A percentile compares a stretch with the other conserved stretches of the same genome.
phyloP scores from a whole-genome alignment of 352 stramenopile species.

The Globisporangium uncinulatum region DNA sequence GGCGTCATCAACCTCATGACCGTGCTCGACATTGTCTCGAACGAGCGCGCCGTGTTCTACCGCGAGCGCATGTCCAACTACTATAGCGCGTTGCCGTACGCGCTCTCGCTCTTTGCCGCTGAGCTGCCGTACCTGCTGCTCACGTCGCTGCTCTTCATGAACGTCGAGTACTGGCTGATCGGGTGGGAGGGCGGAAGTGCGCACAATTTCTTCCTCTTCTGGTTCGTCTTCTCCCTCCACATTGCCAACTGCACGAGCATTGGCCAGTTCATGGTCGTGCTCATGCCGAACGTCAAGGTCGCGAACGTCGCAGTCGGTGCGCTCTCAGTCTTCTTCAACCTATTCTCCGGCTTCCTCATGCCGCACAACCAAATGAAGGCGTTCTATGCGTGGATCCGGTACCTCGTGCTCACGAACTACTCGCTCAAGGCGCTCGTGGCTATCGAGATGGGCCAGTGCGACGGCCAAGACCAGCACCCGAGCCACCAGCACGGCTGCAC shows the following conservation, averaged over 20 bases:
- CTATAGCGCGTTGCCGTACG: slow-evolving; percentile 37
- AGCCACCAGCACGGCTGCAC: slow-evolving; percentile 4
- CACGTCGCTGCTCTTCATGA: slow-evolving; percentile 27
- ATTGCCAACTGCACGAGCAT: slow-evolving; percentile 16
- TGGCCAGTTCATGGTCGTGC: slow-evolving; percentile 35
- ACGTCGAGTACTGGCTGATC: slow-evolving; percentile 41
- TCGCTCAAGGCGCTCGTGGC: slow-evolving; percentile 14
- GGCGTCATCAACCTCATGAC: slow-evolving; percentile 55
- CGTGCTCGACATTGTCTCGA: slow-evolving; percentile 39
- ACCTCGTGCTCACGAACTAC: slow-evolving; percentile 22
- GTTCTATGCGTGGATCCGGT: slow-evolving; percentile 25
- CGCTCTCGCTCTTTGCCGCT: slow-evolving; percentile 28
- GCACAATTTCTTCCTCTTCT: slow-evolving; percentile 32
- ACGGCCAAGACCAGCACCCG: no score
- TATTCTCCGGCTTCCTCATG: slow-evolving; percentile 32
- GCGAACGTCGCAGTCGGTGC: slow-evolving; percentile 42
- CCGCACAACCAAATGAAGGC: slow-evolving; percentile 15
- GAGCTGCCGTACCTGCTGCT: slow-evolving; percentile 37
- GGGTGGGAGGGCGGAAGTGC: slow-evolving; percentile 23
- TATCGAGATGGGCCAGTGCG: slow-evolving; percentile 13
- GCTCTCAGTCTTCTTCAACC: slow-evolving; percentile 40
- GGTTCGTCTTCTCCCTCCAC: slow-evolving; percentile 6
- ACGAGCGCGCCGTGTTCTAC: slow-evolving; percentile 48
- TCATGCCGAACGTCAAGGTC: slow-evolving; percentile 51
- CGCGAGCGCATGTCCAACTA: slow-evolving; percentile 55